Evolutionary conservation across 768 basidiomycete genomes (phyloP), one percentile per base, ranked within the genome.

Genomic region (Inosperma sp.): DNA sequence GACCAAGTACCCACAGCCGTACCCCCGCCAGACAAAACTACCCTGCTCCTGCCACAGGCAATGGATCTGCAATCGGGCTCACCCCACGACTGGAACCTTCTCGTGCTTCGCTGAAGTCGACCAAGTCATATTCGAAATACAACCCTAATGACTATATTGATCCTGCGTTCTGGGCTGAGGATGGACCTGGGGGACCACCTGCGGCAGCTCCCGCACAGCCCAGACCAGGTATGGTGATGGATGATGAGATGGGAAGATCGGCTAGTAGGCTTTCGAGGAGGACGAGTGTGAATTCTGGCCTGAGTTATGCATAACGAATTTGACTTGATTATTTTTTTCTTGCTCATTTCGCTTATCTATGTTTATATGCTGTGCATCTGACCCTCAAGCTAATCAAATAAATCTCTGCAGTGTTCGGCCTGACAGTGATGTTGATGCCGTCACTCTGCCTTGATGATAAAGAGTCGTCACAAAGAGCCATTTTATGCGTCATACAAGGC

Each of bases 101-200:
- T 17, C 65, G 60, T 42, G 51, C 60, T 12, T 71, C 71, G 7
- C 37, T 71, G 37, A 63, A 59, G 29, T 67, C 68, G 13, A 51
- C 40, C 19, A 57, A 57, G 7, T 66, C 67, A 5, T 69, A 65
- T 41, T 53, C 53, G 14, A 60, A 49, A 43, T 72, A 56, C 48
- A 59, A 68, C 35, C 65, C 64, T 1, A 10, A 51, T 3, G 65
- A 44, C 13, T 72, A 72, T 51, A 54, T 64, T 16, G 71, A 72
- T 51, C 70, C 69, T 7, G 69, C 69, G 14, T 65, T 43, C 40
- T 68, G 60, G 60, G 49, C 45, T 2, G 36, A 42, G 5, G 53
- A 58, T 45, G 62, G 59, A 5, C 52, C 50, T 5, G 49, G 48
- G 30, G 51, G 43, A 1, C 48, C 52, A 1, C 42, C 52, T 19